These are phyloP conservation scores for Arthromyces matolae DNA, from an alignment of 768 basidiomycete genomes.

Conservation along the genomic window DNA sequence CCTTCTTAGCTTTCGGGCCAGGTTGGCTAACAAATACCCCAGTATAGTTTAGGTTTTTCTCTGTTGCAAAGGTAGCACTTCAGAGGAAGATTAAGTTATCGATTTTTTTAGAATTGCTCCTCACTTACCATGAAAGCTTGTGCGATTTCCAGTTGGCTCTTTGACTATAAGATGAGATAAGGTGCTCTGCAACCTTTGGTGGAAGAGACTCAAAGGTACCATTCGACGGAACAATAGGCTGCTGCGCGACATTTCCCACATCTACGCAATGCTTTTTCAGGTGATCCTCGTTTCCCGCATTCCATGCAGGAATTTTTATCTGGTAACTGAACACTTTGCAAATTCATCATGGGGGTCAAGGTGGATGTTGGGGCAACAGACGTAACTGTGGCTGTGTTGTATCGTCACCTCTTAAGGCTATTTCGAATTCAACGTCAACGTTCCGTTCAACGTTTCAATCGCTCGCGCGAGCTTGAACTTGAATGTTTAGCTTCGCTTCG, in stretches of 20 bases:
- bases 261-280: slow-evolving; percentile 11
- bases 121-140: slow-evolving; percentile 10
- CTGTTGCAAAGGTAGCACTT: background rate
- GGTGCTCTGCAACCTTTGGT: no score
- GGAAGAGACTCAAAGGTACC: no score
- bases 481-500: no score
- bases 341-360: no score
- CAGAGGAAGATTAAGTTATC: no score
- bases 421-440: no score
- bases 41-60: background rate
- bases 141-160: slow-evolving; percentile 11
- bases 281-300: slow-evolving; percentile 7
- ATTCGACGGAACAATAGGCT: slow-evolving; percentile 17
- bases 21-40: background rate
- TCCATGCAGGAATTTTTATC: slow-evolving; percentile 12
- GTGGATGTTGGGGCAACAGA: no score
- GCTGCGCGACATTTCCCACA: slow-evolving; percentile 12
- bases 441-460: no score
- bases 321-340: slow-evolving; percentile 1
- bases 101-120: no score
- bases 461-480: no score
- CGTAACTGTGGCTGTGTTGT: background rate
- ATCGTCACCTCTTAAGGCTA: no score
- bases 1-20: slow-evolving; percentile 3
- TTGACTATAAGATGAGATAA: slow-evolving; percentile 6